Evolutionary conservation across 768 basidiomycete species (phyloP).

Genomic region (Amanita thiersii): DNA sequence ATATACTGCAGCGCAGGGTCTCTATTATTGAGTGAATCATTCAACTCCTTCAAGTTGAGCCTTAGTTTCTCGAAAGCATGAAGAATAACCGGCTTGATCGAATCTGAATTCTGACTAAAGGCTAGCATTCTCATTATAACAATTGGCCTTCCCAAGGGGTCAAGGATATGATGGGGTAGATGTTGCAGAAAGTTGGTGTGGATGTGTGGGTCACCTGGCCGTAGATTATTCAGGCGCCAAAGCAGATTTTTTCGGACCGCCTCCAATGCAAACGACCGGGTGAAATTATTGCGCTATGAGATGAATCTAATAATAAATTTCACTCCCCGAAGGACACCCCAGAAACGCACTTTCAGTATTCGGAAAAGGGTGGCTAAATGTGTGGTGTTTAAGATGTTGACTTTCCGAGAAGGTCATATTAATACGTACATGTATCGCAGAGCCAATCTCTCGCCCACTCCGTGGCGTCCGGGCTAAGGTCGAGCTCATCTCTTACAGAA

Average conservation of each 20-base stretch:
- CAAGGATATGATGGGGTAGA: slow-evolving; percentile 44
- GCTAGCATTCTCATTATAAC: slow-evolving; percentile 42
- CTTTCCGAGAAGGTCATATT: slow-evolving; percentile 6
- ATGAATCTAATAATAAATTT: slow-evolving; percentile 8
- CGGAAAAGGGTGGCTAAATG: slow-evolving; percentile 47
- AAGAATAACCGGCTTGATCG: slow-evolving; percentile 34
- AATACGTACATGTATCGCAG: slow-evolving; percentile 50
- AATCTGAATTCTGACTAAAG: slow-evolving; percentile 29
- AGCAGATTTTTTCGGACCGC: slow-evolving; percentile 44
- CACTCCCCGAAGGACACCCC: slow-evolving; percentile 7
- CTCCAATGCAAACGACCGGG: slow-evolving; percentile 52
- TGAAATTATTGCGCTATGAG: slow-evolving; percentile 59
- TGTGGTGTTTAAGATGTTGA: slow-evolving; percentile 9
- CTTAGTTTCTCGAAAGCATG: slow-evolving; percentile 51
- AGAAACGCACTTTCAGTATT: slow-evolving; percentile 46
- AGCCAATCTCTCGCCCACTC: slow-evolving; percentile 57
- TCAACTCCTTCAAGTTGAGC: slow-evolving; percentile 43
- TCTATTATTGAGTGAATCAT: slow-evolving; percentile 21
- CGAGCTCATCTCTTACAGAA: slow-evolving; percentile 49
- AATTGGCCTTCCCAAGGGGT: slow-evolving; percentile 61
- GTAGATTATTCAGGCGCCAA: slow-evolving; percentile 46
- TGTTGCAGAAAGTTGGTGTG: slow-evolving; percentile 33
- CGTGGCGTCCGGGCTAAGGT: slow-evolving; percentile 35
- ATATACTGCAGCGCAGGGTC: slow-evolving; percentile 56
- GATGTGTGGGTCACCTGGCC: slow-evolving; percentile 23